phyloP scores from a whole-genome alignment of 305 asterid species.

The Fraxinus xanthoxyloides region DNA sequence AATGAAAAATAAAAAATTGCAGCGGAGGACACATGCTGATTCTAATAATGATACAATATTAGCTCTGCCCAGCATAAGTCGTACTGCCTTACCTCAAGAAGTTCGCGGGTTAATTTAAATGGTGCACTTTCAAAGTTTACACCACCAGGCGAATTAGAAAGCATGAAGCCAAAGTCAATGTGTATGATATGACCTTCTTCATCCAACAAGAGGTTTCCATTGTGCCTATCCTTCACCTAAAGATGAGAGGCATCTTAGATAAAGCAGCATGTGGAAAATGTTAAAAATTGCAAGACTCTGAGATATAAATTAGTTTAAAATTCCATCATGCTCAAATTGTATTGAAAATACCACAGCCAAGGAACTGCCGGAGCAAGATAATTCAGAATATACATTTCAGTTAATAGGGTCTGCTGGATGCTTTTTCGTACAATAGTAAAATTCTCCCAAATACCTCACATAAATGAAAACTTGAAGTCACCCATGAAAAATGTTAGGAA shows the following conservation, averaged over 20 bases:
- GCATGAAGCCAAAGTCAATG: slow-evolving; percentile 95
- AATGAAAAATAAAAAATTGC: background rate
- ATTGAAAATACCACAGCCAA: background rate
- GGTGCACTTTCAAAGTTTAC: slow-evolving; percentile 97
- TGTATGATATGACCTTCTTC: slow-evolving; percentile 96
- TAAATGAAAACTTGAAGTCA: background rate
- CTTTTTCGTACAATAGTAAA: background rate
- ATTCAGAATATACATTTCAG: background rate
- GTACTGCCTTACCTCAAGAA: slow-evolving; percentile 68
- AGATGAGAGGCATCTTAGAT: slow-evolving; percentile 3
- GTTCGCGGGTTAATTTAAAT: slow-evolving; percentile 86
- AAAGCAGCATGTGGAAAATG: slow-evolving; percentile 3
- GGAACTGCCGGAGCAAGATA: background rate
- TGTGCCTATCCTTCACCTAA: slow-evolving; percentile 89
- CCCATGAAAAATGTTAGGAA: background rate
- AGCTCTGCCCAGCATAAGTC: slow-evolving; percentile 1
- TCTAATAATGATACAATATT: slow-evolving; percentile 15
- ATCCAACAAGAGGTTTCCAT: slow-evolving; percentile 86
- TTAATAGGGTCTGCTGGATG: background rate
- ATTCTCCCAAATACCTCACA: background rate
- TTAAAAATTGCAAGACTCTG: slow-evolving; percentile 2
- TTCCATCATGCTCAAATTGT: background rate
- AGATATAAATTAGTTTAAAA: background rate
- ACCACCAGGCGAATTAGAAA: slow-evolving; percentile 95
- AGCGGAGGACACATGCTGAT: background rate